These are phyloP conservation scores for Mercurialis annua DNA, from an alignment of 345 rosid genomes.

Conservation along the genomic window DNA sequence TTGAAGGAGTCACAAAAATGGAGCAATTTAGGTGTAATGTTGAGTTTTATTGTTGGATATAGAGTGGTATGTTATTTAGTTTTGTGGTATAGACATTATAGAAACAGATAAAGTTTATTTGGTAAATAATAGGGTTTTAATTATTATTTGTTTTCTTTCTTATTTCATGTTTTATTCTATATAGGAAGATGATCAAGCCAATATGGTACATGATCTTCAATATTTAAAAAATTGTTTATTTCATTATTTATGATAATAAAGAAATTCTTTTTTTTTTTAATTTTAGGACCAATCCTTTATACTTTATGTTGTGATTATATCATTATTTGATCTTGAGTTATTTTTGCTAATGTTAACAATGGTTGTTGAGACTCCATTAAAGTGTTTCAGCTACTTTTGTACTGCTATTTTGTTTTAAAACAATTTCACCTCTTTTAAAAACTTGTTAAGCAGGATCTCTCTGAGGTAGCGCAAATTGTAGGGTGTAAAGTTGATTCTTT, in stretches of 20 bases:
- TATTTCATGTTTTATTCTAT: background rate
- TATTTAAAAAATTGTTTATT: background rate
- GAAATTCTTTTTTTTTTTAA: background rate
- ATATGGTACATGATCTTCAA: constrained; percentile 5
- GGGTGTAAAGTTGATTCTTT: too few relatives aligned
- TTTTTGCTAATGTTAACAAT: too few relatives aligned
- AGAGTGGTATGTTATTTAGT: constrained; percentile 69
- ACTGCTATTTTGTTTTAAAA: too few relatives aligned
- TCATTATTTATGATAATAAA: background rate
- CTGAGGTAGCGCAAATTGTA: too few relatives aligned
- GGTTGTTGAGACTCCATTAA: too few relatives aligned
- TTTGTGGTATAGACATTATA: constrained; percentile 65
- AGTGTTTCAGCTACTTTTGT: too few relatives aligned
- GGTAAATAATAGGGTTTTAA: background rate
- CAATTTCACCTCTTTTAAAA: too few relatives aligned
- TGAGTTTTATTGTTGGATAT: constrained; percentile 65
- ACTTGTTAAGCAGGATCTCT: too few relatives aligned
- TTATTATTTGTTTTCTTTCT: background rate
- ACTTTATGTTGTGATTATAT: too few relatives aligned
- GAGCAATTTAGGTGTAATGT: constrained; percentile 71
- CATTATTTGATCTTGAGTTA: too few relatives aligned
- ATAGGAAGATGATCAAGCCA: background rate
- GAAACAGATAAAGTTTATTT: constrained; percentile 35
- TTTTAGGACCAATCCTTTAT: too few relatives aligned
- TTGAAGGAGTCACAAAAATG: constrained; percentile 61